These are phyloP conservation scores for Amoebophrya sp. DNA, from an alignment of 169 alveolate species.

Conservation along the genomic window DNA sequence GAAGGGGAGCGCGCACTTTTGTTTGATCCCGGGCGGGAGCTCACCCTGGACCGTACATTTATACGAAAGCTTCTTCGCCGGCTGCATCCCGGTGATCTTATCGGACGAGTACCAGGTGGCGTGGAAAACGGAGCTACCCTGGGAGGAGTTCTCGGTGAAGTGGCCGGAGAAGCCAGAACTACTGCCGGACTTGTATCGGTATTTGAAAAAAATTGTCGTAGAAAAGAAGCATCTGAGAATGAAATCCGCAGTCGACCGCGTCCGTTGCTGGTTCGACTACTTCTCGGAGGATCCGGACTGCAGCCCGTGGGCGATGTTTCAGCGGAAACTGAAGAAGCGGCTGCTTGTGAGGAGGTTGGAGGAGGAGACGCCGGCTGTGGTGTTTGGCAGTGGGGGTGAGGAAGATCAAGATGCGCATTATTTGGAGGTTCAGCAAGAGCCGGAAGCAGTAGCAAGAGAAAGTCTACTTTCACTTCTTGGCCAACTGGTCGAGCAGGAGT, in stretches of 20 bases:
- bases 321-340: not conserved
- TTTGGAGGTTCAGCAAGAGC: not conserved
- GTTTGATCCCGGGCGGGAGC: conserved; percentile 21
- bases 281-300: not conserved
- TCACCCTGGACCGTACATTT: not conserved
- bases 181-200: not conserved
- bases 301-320: not conserved
- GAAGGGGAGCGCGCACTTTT: not conserved
- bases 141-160: conserved; percentile 5
- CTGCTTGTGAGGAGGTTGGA: not conserved
- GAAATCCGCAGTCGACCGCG: not conserved
- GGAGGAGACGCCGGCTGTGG: not conserved
- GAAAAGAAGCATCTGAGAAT: not conserved
- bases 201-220: not conserved
- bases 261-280: not conserved
- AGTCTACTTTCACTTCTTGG: not conserved
- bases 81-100: conserved; percentile 27
- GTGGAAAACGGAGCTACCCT: not conserved
- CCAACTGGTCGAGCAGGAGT: not conserved
- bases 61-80: not conserved
- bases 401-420: not conserved
- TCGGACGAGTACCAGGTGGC: conserved; percentile 24
- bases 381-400: not conserved
- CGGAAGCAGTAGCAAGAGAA: not conserved
- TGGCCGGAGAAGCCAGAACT: not conserved